A percentile compares a stretch with the other conserved stretches of the same genome.
phyloP scores from a whole-genome alignment of 2,329 filamentous ascomycete species.

The Fusarium cyanostomum region DNA sequence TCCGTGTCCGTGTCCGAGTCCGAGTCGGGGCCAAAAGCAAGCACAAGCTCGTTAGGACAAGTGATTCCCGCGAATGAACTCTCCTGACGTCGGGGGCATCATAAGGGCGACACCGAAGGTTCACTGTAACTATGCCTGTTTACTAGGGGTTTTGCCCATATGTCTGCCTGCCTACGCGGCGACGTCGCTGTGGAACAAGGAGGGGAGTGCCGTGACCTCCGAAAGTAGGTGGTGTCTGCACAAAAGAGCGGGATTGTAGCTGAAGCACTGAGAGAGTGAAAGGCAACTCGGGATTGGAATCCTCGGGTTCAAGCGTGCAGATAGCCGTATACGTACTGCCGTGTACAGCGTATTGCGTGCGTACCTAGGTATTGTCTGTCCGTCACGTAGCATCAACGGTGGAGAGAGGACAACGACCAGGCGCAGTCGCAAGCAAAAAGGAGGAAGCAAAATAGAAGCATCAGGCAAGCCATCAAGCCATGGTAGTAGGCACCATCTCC shows the following conservation, averaged over 20 bases:
- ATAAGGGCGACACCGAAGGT: not conserved
- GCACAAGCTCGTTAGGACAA: not conserved
- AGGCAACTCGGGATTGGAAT: conserved; percentile 15
- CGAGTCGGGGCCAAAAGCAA: not conserved
- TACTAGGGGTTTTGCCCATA: not conserved
- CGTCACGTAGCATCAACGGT: conserved; percentile 38
- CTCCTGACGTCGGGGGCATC: too few relatives aligned
- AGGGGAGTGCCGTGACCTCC: conserved; percentile 29
- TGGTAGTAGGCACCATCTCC: not conserved
- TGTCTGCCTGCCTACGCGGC: conserved; percentile 28
- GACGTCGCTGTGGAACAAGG: conserved; percentile 23
- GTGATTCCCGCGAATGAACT: not conserved
- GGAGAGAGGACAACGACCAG: conserved; percentile 31
- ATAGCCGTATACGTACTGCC: conserved; percentile 19
- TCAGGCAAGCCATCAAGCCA: conserved; percentile 18
- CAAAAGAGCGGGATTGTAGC: conserved; percentile 37
- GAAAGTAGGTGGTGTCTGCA: conserved; percentile 25
- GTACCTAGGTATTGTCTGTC: conserved; percentile 3
- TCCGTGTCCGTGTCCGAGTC: conserved; percentile 30
- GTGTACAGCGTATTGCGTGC: conserved; percentile 23
- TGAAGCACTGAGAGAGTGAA: conserved; percentile 5
- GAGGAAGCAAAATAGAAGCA: conserved; percentile 28
- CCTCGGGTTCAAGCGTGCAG: not conserved
- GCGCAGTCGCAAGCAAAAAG: conserved; percentile 27
- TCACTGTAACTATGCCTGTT: not conserved